Evolutionary conservation across 495 filamentous ascomycete genomes (phyloP).

Genomic region (Venustampulla echinocandica): DNA sequence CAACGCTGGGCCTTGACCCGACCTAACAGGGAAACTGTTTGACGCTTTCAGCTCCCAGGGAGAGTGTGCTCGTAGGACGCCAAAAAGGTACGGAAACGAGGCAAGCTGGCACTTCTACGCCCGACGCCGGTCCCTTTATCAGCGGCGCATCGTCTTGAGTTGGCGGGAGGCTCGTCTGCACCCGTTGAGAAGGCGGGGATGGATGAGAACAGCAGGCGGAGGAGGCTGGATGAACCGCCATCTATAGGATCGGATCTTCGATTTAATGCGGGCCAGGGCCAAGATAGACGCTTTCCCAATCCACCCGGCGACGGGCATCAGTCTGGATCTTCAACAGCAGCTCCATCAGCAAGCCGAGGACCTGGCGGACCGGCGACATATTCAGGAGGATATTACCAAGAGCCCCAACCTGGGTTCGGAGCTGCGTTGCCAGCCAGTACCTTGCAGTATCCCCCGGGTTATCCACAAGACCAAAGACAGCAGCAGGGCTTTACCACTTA

Average conservation of each 20-base stretch:
- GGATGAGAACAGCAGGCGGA: constrained; percentile 56
- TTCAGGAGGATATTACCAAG: constrained; percentile 48
- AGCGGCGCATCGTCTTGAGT: constrained; percentile 43
- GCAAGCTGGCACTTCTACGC: constrained; percentile 53
- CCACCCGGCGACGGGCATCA: constrained; percentile 40
- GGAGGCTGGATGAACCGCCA: constrained; percentile 63
- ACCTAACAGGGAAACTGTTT: too few species aligned
- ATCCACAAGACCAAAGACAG: constrained; percentile 40
- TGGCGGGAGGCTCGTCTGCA: constrained; percentile 36
- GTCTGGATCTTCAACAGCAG: constrained; percentile 35
- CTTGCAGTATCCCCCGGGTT: constrained; percentile 47
- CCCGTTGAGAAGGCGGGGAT: constrained; percentile 48
- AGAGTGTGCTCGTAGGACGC: too few species aligned
- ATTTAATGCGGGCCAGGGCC: constrained; percentile 33
- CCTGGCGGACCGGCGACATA: constrained; percentile 40
- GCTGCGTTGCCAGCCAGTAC: constrained; percentile 37
- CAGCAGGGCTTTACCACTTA: constrained; percentile 40
- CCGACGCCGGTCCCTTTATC: constrained; percentile 50
- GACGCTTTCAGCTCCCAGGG: too few species aligned
- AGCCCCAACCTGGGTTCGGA: constrained; percentile 40
- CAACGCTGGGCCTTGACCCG: too few species aligned
- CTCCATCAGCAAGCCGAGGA: constrained; percentile 17
- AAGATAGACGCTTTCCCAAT: constrained; percentile 32
- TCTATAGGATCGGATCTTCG: constrained; percentile 31
- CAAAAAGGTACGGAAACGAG: constrained; percentile 2